Evolutionary conservation across 116 monocot species (phyloP), one percentile per base, ranked within the genome.

Genomic region (Thalassia testudinum): DNA sequence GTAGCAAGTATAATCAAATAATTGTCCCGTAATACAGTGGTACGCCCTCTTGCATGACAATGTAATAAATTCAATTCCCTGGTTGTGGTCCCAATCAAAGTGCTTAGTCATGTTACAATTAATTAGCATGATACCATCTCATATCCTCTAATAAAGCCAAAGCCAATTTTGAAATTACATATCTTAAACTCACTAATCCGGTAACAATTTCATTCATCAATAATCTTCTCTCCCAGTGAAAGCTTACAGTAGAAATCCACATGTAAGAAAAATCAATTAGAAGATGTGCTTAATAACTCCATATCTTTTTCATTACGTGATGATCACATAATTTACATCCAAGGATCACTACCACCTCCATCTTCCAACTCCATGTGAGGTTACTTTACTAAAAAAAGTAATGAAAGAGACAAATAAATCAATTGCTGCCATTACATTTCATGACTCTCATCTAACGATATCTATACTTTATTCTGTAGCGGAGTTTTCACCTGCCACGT

Each of bases 191-290:
- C 21, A 97, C 97, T 48, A 89, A 97, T 12, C 97, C 97, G 6
- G 97, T 97, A 89, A 97, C 89, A 42, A 97, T 97, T 67, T 97
- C 97, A 85, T 97, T 97, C 97, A 97, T 97, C 23, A 97, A 65
- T 27, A 97, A 75, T 44, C 97, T 82, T 57, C 89, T 97, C 68
- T 97, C 97, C 97, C 97, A 97, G 55, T 97, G 97, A 40, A 89
- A 97, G 13, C 97, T 89, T 97, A 61, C 34, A 22, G 17, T 16
- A n/a, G n/a, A 10, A 34, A 34, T 34, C 30, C 30, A 20, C 0
- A 59, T 26, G 5, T 20, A 12, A 25, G 17, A 27, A 18, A 53
- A 26, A 26, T 18, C 5, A 6, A 5, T 38, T 27, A 16, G 25
- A 26, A 8, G 30, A 34, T n/a, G n/a, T n/a, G n/a, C n/a, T n/a